Evolutionary conservation across 2,329 filamentous ascomycete species (phyloP).

Genomic region (Aquanectria penicillioides): DNA sequence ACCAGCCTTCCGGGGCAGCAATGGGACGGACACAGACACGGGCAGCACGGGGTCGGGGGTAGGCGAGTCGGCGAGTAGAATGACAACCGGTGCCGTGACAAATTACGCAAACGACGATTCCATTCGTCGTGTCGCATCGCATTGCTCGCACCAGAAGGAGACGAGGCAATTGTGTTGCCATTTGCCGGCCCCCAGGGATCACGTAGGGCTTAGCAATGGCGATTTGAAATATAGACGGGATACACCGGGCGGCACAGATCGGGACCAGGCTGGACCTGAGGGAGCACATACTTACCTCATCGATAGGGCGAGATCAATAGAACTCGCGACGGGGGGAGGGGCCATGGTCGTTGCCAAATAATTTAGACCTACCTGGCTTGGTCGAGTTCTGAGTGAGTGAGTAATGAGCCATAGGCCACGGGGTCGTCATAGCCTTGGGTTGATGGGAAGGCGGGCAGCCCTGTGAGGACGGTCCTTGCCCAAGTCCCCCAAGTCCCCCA

Average conservation of each 20-base stretch:
- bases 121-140: too few species aligned
- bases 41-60: slow-evolving; percentile 27
- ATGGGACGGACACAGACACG: slow-evolving; percentile 20
- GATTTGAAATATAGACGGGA: slow-evolving; percentile 8
- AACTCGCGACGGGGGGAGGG: not conserved
- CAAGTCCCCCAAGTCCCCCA: too few species aligned
- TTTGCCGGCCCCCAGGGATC: too few species aligned
- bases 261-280: not conserved
- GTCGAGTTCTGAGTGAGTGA: not conserved
- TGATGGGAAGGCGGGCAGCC: slow-evolving; percentile 29
- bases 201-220: not conserved
- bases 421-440: slow-evolving; percentile 25
- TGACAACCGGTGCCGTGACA: not conserved
- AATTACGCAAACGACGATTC: too few species aligned
- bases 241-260: not conserved
- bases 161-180: too few species aligned
- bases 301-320: not conserved
- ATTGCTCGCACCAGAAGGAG: too few species aligned
- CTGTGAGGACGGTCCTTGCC: slow-evolving; percentile 41
- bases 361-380: not conserved
- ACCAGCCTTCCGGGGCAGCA: not conserved
- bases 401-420: not conserved
- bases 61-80: slow-evolving; percentile 19
- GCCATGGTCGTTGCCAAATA: not conserved
- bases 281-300: not conserved